Percentiles rank a stretch among this genome's conserved stretches.
Conservation (phyloP, 1,139 yeast genomes). For the Wickerhamiella pararugosa region DNA sequence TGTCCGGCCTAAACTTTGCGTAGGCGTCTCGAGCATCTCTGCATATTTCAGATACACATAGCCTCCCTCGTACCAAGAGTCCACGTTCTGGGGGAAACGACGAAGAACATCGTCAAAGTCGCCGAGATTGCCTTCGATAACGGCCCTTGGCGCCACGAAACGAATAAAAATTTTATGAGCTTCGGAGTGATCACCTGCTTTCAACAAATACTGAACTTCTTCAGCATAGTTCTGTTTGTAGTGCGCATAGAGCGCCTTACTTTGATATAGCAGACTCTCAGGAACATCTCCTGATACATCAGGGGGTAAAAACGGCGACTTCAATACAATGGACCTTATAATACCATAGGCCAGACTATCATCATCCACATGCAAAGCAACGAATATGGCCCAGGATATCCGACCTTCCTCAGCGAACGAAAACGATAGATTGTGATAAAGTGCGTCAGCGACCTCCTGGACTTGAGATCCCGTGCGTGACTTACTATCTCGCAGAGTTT, state of each 20-base stretch:
- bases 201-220: constrained; percentile 47
- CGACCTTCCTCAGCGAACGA: constrained; percentile 7
- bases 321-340: constrained; percentile 29
- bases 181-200: constrained; percentile 44
- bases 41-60: constrained; percentile 25
- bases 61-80: constrained; percentile 43
- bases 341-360: constrained; percentile 24
- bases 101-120: constrained; percentile 21
- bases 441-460: constrained; percentile 4
- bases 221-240: constrained; percentile 37
- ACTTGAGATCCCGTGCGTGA: background rate
- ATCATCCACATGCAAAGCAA: constrained; percentile 13
- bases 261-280: constrained; percentile 16
- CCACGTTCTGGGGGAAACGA: constrained; percentile 24
- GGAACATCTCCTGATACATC: constrained; percentile 11
- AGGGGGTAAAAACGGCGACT: constrained; percentile 3
- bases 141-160: constrained; percentile 54
- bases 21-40: constrained; percentile 7
- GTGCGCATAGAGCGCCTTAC: constrained; percentile 26
- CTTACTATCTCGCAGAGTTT: constrained; percentile 8
- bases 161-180: constrained; percentile 47
- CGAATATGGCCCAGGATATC: constrained; percentile 10
- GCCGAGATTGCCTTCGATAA: constrained; percentile 33
- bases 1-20: constrained; percentile 16
- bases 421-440: constrained; percentile 9